Conservation (phyloP, 139 green algal species). For the Tetratostichococcus sp. region DNA sequence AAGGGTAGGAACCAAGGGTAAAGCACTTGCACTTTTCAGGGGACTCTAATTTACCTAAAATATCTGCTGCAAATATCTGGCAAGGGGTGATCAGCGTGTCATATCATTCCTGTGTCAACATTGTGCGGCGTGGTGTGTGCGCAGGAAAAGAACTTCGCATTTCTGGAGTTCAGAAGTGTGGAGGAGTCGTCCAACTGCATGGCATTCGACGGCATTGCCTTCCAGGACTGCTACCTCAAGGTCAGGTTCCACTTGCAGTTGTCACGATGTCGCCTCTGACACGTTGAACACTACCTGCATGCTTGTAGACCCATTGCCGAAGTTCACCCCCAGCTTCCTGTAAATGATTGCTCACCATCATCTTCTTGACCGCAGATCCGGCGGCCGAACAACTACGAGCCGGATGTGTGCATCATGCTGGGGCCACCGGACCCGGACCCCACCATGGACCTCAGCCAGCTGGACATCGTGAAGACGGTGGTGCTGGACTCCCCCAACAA, state of each 20-base stretch:
- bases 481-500: slow-evolving; percentile 77
- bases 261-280: too few relatives aligned
- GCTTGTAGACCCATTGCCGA: too few relatives aligned
- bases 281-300: too few relatives aligned
- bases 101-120: neutral
- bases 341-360: too few relatives aligned
- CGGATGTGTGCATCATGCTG: slow-evolving; percentile 60
- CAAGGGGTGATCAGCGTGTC: too few relatives aligned
- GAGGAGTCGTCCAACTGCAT: slow-evolving; percentile 79
- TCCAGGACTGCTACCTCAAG: slow-evolving; percentile 60
- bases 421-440: slow-evolving; percentile 68
- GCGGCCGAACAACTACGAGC: slow-evolving; percentile 78
- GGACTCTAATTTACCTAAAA: too few relatives aligned
- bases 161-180: slow-evolving; percentile 66
- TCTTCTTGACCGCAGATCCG: slow-evolving; percentile 55
- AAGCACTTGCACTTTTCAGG: neutral
- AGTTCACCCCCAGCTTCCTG: too few relatives aligned
- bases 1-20: too few relatives aligned
- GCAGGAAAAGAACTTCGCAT: slow-evolving; percentile 65
- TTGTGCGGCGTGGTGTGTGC: neutral
- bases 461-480: slow-evolving; percentile 66
- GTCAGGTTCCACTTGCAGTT: too few relatives aligned
- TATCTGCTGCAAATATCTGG: too few relatives aligned
- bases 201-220: slow-evolving; percentile 70
- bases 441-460: slow-evolving; percentile 42